Evolutionary conservation across 2,329 filamentous ascomycete species (phyloP), one percentile per base, ranked within the genome.

Genomic region (Fusarium ramigenum): DNA sequence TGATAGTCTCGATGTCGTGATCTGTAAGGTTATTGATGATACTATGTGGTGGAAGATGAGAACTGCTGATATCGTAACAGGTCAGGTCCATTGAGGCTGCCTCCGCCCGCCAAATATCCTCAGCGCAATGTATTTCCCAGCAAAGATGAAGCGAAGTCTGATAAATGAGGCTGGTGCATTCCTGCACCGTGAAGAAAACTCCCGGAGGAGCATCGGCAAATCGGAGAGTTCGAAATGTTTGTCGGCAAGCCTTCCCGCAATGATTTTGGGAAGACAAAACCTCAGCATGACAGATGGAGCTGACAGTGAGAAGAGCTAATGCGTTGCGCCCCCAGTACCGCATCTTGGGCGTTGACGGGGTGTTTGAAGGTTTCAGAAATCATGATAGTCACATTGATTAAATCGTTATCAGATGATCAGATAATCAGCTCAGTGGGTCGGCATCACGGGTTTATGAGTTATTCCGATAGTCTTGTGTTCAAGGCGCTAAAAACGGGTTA

Each of bases 391-490:
- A 15, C 21, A 19, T 19, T 21, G 6, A 19, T 10, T 19, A 25
- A 40, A 25, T 19, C 28, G 43, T 39, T 68, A 68, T 68, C 47
- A 62, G 65, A 68, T 68, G 63, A 63, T 68, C 65, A 68, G 65
- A 68, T 68, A 62, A 54, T 53, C 30, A 39, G 3, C 46, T 43
- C 28, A 21, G 65, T 68, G 65, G 65, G 63, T 68, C 65, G 4
- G 18, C 3, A 28, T 68, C 63, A 68, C 65, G 65, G 66, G 56
- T 23, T 11, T 42, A 19, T 34, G 9, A 42, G 62, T 44, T 63
- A 34, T 62, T 43, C 14, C 15, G 39, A 12, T 19, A 28, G n/a
- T 12, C 23, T 52, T 9, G 10, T 9, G 18, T 19, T 12, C 16
- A 14, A 14, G 2, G 15, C 1, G 15, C 23, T 14, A 28, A 30